phyloP scores from a whole-genome alignment of 257 asterid genomes.

The Haberlea rhodopensis region DNA sequence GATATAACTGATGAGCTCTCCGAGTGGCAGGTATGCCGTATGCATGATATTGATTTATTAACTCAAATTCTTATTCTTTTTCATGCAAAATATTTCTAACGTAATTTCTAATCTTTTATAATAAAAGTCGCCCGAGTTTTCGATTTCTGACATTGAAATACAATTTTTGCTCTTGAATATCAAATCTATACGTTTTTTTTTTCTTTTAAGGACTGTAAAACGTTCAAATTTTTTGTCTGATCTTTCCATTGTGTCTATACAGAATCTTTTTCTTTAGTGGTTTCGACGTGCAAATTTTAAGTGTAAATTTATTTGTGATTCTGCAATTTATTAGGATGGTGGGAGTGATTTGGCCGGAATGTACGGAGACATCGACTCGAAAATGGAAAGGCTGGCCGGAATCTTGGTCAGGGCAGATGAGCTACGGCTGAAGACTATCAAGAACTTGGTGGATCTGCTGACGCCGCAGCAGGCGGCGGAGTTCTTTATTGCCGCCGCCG shows the following conservation, averaged over 20 bases:
- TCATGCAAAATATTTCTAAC: too few species aligned
- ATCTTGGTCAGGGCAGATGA: slow-evolving; percentile 59
- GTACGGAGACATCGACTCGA: slow-evolving; percentile 29
- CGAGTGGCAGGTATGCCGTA: slow-evolving; percentile 86
- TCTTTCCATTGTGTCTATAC: too few species aligned
- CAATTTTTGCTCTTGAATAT: too few species aligned
- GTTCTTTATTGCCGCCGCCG: slow-evolving; percentile 68
- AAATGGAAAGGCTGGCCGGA: slow-evolving; percentile 44
- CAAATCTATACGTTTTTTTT: too few species aligned
- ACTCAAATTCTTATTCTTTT: background rate
- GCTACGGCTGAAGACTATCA: slow-evolving; percentile 58
- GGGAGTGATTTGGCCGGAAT: slow-evolving; percentile 43
- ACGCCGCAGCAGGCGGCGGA: slow-evolving; percentile 70
- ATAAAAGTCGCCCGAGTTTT: too few species aligned
- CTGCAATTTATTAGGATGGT: slow-evolving; percentile 42
- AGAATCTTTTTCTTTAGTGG: background rate
- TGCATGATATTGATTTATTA: background rate
- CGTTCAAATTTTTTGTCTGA: too few species aligned
- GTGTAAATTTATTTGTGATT: background rate
- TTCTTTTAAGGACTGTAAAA: too few species aligned
- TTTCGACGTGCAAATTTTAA: background rate
- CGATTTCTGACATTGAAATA: too few species aligned
- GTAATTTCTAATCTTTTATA: too few species aligned
- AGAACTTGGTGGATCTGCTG: slow-evolving; percentile 54
- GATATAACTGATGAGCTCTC: slow-evolving; percentile 51